Evolutionary conservation across 2,329 filamentous ascomycete species (phyloP).

Genomic region (Aspergillus quadricinctus): DNA sequence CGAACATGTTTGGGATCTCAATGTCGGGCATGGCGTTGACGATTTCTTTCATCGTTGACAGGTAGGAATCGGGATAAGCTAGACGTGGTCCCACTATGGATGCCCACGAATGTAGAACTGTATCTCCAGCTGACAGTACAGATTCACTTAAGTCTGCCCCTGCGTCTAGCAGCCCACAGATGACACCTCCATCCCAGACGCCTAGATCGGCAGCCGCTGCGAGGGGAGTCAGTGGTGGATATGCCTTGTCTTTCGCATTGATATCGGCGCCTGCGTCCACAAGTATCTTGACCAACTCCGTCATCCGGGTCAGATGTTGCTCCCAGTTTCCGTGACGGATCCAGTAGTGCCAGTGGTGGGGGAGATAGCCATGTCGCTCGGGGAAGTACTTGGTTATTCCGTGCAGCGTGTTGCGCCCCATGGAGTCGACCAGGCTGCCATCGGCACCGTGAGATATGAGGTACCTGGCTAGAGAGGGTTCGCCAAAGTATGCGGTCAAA

Average conservation of each 20-base stretch:
- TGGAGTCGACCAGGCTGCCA: constrained; percentile 14
- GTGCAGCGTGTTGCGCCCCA: constrained; percentile 22
- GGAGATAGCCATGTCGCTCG: constrained; percentile 21
- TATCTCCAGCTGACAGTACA: constrained; percentile 9
- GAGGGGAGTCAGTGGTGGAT: constrained; percentile 18
- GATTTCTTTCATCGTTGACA: constrained; percentile 15
- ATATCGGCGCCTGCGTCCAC: constrained; percentile 12
- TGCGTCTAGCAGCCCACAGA: constrained; percentile 16
- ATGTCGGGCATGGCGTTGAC: constrained; percentile 10
- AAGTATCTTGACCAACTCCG: constrained; percentile 10
- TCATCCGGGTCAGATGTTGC: constrained; percentile 15
- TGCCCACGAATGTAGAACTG: constrained; percentile 24
- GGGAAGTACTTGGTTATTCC: constrained; percentile 18
- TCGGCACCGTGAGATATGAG: constrained; percentile 21
- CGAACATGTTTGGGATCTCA: constrained; percentile 13
- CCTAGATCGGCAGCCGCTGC: constrained; percentile 18
- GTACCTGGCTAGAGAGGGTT: constrained; percentile 13
- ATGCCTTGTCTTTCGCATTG: constrained; percentile 12
- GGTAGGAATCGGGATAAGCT: constrained; percentile 20
- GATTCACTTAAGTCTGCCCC: constrained; percentile 18
- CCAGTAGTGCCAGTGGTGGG: constrained; percentile 27
- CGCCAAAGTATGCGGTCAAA: constrained; percentile 19
- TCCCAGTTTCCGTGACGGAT: constrained; percentile 25
- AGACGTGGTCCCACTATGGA: constrained; percentile 17
- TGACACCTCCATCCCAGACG: constrained; percentile 21